Conservation (phyloP, 2,329 filamentous ascomycete genomes). For the Aspergillus intermedius region DNA sequence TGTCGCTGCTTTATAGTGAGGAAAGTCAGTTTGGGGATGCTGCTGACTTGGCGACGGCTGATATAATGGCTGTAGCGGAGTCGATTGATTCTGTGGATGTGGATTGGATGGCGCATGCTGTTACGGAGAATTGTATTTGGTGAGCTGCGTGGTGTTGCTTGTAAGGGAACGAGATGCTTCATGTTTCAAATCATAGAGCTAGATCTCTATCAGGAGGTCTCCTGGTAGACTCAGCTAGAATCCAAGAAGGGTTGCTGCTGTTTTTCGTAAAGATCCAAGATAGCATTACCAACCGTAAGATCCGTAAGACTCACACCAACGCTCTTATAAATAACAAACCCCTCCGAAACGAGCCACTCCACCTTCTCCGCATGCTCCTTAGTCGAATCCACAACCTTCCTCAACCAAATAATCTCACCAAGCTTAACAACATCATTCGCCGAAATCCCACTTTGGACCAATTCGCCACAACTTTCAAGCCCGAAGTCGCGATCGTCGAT, state of each 20-base stretch:
- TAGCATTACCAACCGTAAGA: slow-evolving; percentile 5
- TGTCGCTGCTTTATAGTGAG: slow-evolving; percentile 6
- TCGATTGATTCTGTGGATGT: slow-evolving; percentile 42
- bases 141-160: slow-evolving; percentile 7
- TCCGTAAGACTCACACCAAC: slow-evolving; percentile 17
- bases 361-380: slow-evolving; percentile 2
- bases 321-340: slow-evolving; percentile 17
- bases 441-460: slow-evolving; percentile 2
- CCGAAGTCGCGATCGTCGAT: slow-evolving; percentile 4
- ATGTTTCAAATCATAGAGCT: no score
- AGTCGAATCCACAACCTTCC: neutral
- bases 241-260: neutral
- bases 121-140: slow-evolving; percentile 42
- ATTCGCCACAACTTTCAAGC: slow-evolving; percentile 1
- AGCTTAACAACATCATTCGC: slow-evolving; percentile 5
- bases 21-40: slow-evolving; percentile 6
- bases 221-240: no score
- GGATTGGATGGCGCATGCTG: slow-evolving; percentile 44
- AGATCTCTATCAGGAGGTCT: no score
- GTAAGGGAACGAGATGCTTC: no score
- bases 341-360: slow-evolving; percentile 7
- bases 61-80: slow-evolving; percentile 45
- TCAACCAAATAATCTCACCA: slow-evolving; percentile 8
- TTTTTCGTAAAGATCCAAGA: neutral
- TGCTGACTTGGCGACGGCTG: slow-evolving; percentile 38